Evolutionary conservation across 371 early-diverging fungal species (phyloP), one percentile per base, ranked within the genome.

Genomic region (Lichtheimia corymbifera): DNA sequence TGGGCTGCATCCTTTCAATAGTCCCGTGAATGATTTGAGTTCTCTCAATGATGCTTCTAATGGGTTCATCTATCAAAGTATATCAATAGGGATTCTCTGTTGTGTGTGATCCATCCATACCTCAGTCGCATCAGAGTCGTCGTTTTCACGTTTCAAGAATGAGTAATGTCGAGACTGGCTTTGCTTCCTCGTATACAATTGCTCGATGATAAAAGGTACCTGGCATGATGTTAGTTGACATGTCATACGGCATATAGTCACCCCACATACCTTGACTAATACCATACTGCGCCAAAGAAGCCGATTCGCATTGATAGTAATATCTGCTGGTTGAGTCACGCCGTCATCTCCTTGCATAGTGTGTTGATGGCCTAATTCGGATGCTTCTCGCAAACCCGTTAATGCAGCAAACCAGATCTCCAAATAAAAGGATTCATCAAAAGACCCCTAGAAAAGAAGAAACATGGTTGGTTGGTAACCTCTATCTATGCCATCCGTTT

Each of bases 371-470:
- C 30, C 44, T 9, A 24, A 30, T 11, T 52, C 52, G 3, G 67
- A 71, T 3, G 80, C 74, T 50, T 81, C 81, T 27, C 78, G 67
- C n/a, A 81, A 51, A 5, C 81, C 81, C 0, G 76, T 78, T 5
- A 81, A 45, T 3, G 74, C 74, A 1, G 77, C 63, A 50, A 78
- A 65, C 81, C 78, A 78, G 15, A 81, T 35, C 45, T 81, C 81
- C 3, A 78, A 30, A 58, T 68, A 81, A 60, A 81, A 81, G 0
- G 79, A 72, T 55, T 76, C 81, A 61, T 81, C 81, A 68, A 77
- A 77, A 0, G 78, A 70, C 0, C 81, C 81, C 78, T 77, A 30
- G 14, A 20, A 22, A 54, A 35, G 47, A 17, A 56, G 47, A 17
- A 56, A 24, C 1, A 42, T 9, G 15, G 58, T 15, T 24, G 17